Evolutionary conservation across 2,329 filamentous ascomycete species (phyloP), one percentile per base, ranked within the genome.

Genomic region (Lasiodiplodia hormozganensis): DNA sequence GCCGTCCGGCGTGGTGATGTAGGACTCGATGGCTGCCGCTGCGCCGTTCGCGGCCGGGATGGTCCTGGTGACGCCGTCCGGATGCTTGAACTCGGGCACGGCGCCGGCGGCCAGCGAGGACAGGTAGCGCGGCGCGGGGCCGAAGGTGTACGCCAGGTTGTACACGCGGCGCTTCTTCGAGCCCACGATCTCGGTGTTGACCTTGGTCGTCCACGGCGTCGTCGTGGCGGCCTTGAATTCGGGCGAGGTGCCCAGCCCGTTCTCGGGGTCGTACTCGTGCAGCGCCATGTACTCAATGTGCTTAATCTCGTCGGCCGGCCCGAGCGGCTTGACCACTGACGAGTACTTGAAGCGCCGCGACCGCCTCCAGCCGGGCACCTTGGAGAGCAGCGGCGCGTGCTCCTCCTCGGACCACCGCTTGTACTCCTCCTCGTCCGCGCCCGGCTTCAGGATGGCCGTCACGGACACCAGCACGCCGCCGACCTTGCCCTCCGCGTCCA

Each of bases 131-230:
- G 92, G 89, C 0, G 87, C 92, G 0, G 91, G 86, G 0, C 92
- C 92, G 74, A 97, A 96, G 12, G 90, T 89, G 78, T 96, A 94
- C 78, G 92, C 92, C 70, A 94, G 87, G 40, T 87, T 83, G 79
- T 92, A 96, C 0, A 85, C 84, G 21, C 91, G 85, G 54, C 88
- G 84, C 12, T 80, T 83, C 73, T 87, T 87, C 57, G 82, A 79
- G 25, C 83, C 85, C 12, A 92, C 85, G 16, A 88, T 85, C 40
- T 88, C 86, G 23, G 80, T 78, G 73, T 87, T 86, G 43, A 93
- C 83, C 62, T 88, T 84, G 2, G 84, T 82, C 18, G 85, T 82
- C 86, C 90, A 89, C 0, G 86, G 82, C 1, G 91, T 93, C 12
- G 84, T 82, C 72, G 84, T 87, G 1, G 90, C 85, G 0, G 89